Percentiles rank a stretch among this genome's conserved stretches.
Evolutionary conservation across 2,329 filamentous ascomycete genomes (phyloP).

Genomic region (Escovopsis sp.): DNA sequence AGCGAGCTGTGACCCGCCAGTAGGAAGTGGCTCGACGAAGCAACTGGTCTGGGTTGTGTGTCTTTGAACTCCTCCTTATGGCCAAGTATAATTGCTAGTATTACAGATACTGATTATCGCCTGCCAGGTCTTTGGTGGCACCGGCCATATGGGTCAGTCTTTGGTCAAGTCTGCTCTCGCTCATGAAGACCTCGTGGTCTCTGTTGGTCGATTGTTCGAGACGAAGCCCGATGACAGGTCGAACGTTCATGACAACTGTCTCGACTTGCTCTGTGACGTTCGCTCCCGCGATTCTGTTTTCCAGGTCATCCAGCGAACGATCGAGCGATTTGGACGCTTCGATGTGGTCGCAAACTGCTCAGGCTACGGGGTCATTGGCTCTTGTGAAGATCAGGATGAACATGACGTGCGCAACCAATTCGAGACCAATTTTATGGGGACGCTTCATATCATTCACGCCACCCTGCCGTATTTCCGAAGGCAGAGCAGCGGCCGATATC

Average conservation of each 20-base stretch:
- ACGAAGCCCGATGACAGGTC: constrained; percentile 59
- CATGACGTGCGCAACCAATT: constrained; percentile 92
- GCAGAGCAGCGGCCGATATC: constrained; percentile 62
- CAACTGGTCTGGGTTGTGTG: constrained; percentile 81
- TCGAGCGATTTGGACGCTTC: constrained; percentile 63
- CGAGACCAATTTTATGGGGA: constrained; percentile 95
- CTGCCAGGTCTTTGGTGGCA: constrained; percentile 73
- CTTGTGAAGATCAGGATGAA: constrained; percentile 94
- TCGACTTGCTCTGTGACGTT: constrained; percentile 82
- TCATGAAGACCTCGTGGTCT: constrained; percentile 70
- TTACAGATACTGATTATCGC: background rate
- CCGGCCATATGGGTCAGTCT: constrained; percentile 91
- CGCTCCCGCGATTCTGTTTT: constrained; percentile 65
- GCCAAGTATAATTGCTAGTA: background rate
- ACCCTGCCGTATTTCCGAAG: constrained; percentile 78
- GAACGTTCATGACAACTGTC: constrained; percentile 54
- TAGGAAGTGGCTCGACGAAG: constrained; percentile 51
- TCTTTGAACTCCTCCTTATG: constrained; percentile 6
- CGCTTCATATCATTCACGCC: constrained; percentile 80
- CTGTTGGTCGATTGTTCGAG: constrained; percentile 72
- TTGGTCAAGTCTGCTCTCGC: constrained; percentile 70
- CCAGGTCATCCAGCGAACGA: constrained; percentile 52
- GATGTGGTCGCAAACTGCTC: constrained; percentile 90
- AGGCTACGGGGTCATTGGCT: constrained; percentile 87
- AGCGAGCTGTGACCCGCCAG: constrained; percentile 73